phyloP scores from a whole-genome alignment of 805 yeast genomes.

The Starmera dryadoides region DNA sequence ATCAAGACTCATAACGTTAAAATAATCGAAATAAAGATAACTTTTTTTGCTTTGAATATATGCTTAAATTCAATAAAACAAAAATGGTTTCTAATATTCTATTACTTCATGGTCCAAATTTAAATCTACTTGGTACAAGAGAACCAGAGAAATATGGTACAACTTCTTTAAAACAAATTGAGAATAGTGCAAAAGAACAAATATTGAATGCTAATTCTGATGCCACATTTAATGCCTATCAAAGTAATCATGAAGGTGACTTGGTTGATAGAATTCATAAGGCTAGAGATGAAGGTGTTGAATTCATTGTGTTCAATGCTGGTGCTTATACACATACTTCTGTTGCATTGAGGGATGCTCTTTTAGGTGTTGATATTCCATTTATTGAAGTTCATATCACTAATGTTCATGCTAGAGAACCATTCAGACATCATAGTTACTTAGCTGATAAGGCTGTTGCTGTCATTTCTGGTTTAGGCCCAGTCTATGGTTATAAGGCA shows the following conservation, averaged over 20 bases:
- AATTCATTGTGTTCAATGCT: slow-evolving; percentile 42
- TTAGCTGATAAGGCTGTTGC: slow-evolving; percentile 42
- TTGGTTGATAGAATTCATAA: slow-evolving; percentile 40
- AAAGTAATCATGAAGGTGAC: slow-evolving; percentile 39
- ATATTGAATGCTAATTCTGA: slow-evolving; percentile 18
- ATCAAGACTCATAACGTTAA: too few species aligned
- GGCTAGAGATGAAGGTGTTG: slow-evolving; percentile 28
- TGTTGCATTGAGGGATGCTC: slow-evolving; percentile 42
- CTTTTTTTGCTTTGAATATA: too few species aligned
- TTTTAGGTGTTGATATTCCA: slow-evolving; percentile 40
- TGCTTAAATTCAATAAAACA: too few species aligned
- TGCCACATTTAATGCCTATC: slow-evolving; percentile 28
- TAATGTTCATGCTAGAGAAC: slow-evolving; percentile 43
- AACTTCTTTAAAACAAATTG: slow-evolving; percentile 35
- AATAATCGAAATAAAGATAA: too few species aligned
- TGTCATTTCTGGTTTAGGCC: slow-evolving; percentile 25
- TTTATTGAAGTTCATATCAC: slow-evolving; percentile 44
- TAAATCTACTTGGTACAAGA: slow-evolving; percentile 40
- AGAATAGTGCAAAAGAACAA: slow-evolving; percentile 26
- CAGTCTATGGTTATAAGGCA: slow-evolving; percentile 21
- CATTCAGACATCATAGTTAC: slow-evolving; percentile 42
- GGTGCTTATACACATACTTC: slow-evolving; percentile 49
- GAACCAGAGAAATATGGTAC: slow-evolving; percentile 47
- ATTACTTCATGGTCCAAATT: slow-evolving; percentile 42
- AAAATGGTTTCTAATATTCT: slow-evolving; percentile 21